phyloP scores from a whole-genome alignment of 371 early-diverging fungal genomes.

The Mucor sp. region DNA sequence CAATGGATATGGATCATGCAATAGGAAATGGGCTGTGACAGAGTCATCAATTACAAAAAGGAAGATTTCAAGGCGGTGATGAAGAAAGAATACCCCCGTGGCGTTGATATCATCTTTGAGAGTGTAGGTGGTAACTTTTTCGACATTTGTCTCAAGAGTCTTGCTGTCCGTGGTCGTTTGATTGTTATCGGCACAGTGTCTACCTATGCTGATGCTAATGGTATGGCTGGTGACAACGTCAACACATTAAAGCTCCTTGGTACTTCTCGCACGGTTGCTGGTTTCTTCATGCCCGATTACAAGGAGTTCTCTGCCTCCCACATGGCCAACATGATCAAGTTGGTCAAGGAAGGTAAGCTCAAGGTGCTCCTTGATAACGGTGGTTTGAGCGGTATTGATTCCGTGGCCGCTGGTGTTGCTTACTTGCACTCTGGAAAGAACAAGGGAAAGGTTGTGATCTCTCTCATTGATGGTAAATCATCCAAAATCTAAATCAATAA shows the following conservation, averaged over 20 bases:
- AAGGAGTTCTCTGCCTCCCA: slow-evolving; percentile 24
- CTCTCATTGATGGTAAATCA: slow-evolving; percentile 16
- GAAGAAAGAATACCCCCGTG: slow-evolving; percentile 55
- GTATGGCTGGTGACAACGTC: slow-evolving; percentile 49
- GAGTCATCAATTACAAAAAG: slow-evolving; percentile 54
- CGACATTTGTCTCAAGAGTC: slow-evolving; percentile 43
- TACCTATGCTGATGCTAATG: slow-evolving; percentile 37
- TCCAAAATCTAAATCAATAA: slow-evolving; percentile 24
- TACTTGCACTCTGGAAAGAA: slow-evolving; percentile 55
- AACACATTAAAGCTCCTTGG: slow-evolving; percentile 50
- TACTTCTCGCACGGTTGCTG: slow-evolving; percentile 57
- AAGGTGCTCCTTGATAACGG: slow-evolving; percentile 46
- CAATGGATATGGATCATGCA: neutral
- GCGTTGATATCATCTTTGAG: slow-evolving; percentile 65
- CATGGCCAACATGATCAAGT: slow-evolving; percentile 36
- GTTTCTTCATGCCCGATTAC: slow-evolving; percentile 59
- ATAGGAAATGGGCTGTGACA: slow-evolving; percentile 41
- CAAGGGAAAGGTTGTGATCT: slow-evolving; percentile 58
- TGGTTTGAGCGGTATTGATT: slow-evolving; percentile 42
- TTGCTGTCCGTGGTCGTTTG: slow-evolving; percentile 58
- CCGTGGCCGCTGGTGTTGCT: slow-evolving; percentile 45
- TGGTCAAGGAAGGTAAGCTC: slow-evolving; percentile 38
- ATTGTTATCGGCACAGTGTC: slow-evolving; percentile 63
- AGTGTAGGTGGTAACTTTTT: slow-evolving; percentile 65
- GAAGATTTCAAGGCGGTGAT: slow-evolving; percentile 54